These are phyloP conservation scores for Eucalyptus dawsonii DNA, from an alignment of 345 rosid genomes.

Conservation along the genomic window DNA sequence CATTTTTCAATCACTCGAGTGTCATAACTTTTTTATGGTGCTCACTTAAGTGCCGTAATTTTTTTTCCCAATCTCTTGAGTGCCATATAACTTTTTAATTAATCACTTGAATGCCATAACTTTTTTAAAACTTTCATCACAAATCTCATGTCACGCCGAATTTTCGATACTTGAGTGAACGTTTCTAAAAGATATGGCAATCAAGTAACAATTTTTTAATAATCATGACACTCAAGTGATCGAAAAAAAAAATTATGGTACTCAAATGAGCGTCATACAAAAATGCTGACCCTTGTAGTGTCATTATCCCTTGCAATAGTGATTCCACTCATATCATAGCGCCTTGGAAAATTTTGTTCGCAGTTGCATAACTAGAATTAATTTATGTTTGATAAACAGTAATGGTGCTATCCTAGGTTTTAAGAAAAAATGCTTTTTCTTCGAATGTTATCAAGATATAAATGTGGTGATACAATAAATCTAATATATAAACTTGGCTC, in stretches of 20 bases:
- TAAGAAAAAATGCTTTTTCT: fast-evolving
- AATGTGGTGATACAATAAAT: neutral
- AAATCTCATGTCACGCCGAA: neutral
- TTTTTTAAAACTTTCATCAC: neutral
- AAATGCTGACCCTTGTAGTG: too few relatives aligned
- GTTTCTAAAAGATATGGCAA: neutral
- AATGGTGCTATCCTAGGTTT: neutral
- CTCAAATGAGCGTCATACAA: neutral
- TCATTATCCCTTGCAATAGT: neutral
- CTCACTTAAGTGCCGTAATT: neutral
- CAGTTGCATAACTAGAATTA: neutral
- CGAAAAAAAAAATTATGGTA: too few relatives aligned
- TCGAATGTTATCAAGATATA: neutral
- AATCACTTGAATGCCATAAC: neutral
- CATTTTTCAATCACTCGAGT: neutral
- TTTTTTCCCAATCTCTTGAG: neutral
- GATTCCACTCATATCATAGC: neutral
- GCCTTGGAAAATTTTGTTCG: neutral
- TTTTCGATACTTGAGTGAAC: neutral
- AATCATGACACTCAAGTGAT: too few relatives aligned
- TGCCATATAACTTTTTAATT: neutral
- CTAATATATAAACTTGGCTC: neutral
- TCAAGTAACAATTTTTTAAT: too few relatives aligned
- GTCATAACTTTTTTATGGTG: neutral
- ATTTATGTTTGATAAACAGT: too few relatives aligned